Evolutionary conservation across 2,329 filamentous ascomycete genomes (phyloP).

Genomic region (Epichloe scottii): DNA sequence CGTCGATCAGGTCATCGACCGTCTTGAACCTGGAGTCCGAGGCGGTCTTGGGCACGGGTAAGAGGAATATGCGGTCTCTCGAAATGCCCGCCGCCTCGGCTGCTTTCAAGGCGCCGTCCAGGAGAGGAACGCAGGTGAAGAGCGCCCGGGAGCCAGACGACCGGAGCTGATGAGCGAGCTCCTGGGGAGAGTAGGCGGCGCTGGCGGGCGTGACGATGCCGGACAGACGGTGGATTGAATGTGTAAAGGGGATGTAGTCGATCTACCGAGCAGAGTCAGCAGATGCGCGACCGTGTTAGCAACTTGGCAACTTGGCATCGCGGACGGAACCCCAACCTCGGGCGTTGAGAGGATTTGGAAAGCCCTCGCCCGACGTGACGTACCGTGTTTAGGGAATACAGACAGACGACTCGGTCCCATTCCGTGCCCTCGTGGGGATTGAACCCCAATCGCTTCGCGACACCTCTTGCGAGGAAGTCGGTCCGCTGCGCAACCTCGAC

Average conservation of each 20-base stretch:
- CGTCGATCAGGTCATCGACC: conserved; percentile 50
- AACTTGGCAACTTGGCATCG: too few relatives aligned
- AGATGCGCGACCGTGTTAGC: too few relatives aligned
- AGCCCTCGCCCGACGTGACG: too few relatives aligned
- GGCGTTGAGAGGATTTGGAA: too few relatives aligned
- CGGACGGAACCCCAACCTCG: too few relatives aligned
- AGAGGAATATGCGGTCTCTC: conserved; percentile 53
- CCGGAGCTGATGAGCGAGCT: conserved; percentile 60
- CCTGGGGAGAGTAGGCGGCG: conserved; percentile 56
- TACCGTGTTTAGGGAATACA: conserved; percentile 74
- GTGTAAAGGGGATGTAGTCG: conserved; percentile 60
- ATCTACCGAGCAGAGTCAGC: too few relatives aligned
- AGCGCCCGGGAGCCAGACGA: conserved; percentile 56
- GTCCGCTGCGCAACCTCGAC: conserved; percentile 52
- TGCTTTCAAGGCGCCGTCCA: conserved; percentile 51
- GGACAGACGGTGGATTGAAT: conserved; percentile 63
- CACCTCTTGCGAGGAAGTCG: conserved; percentile 52
- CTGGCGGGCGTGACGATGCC: conserved; percentile 65
- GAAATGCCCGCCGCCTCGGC: conserved; percentile 49
- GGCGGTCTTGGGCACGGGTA: conserved; percentile 51
- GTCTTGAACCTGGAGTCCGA: conserved; percentile 45
- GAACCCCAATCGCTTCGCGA: conserved; percentile 62
- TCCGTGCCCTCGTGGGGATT: conserved; percentile 56
- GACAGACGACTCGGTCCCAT: conserved; percentile 67
- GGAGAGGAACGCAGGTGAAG: conserved; percentile 58